Evolutionary conservation across 2,329 filamentous ascomycete species (phyloP).

Genomic region (Graphiopsis chlorocephala): DNA sequence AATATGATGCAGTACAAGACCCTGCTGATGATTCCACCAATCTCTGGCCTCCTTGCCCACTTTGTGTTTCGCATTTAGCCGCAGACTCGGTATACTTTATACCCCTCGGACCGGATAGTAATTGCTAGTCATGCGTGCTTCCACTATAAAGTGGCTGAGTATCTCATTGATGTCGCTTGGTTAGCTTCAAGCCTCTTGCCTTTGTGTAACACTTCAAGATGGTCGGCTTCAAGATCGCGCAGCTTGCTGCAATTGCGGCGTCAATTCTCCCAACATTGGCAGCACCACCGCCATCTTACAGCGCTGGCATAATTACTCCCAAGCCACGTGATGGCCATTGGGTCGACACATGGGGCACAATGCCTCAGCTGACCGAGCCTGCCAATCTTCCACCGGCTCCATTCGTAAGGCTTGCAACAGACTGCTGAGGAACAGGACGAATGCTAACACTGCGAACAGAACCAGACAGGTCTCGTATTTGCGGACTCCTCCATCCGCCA

Average conservation of each 20-base stretch:
- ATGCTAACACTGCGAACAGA: constrained; percentile 39
- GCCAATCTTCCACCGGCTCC: constrained; percentile 60
- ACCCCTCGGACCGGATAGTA: constrained; percentile 3
- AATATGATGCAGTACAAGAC: not conserved
- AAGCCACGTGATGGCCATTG: constrained; percentile 45
- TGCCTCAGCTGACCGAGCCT: constrained; percentile 64
- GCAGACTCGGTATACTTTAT: constrained; percentile 11
- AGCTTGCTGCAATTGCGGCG: not conserved
- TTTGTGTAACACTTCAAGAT: not conserved
- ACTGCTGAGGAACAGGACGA: not conserved
- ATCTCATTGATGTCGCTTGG: not conserved
- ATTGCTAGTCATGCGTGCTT: not conserved
- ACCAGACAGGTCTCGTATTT: constrained; percentile 54
- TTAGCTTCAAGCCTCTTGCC: no score
- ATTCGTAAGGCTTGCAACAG: constrained; percentile 48
- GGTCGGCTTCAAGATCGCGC: not conserved
- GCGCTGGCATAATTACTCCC: constrained; percentile 2
- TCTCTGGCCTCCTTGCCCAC: not conserved
- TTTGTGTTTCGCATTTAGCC: constrained; percentile 15
- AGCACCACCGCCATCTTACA: constrained; percentile 5
- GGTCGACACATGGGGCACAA: constrained; percentile 63
- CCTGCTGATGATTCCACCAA: constrained; percentile 7
- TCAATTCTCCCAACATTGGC: constrained; percentile 4
- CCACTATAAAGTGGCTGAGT: not conserved
- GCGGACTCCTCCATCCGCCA: constrained; percentile 64